Base-by-base conservation (phyloP, 176 grass and related monocot genomes). In the Luzula sylvatica region DNA sequence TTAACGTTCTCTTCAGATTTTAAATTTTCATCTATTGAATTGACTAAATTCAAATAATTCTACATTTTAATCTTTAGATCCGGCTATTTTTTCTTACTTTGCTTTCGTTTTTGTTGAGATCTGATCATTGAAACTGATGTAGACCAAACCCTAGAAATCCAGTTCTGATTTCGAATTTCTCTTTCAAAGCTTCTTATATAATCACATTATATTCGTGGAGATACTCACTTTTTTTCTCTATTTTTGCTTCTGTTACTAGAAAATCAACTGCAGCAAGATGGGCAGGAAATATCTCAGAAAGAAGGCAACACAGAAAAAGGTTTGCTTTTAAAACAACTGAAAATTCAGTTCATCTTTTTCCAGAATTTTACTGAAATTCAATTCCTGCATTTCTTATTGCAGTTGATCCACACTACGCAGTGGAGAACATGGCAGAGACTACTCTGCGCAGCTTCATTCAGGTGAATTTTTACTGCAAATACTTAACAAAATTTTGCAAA, bases 191-290 rank as follows among this genome's bases (percentile, higher is more conserved):
- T 25, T 58, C 16, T 26, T 42, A 25, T 7, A 26, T 24, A 20
- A 24, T 7, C 14, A 7, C 64, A 25, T 40, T 39, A 20, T 45
- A 42, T 43, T 44, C 4, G 18, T 64, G 15, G 14, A 13, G 15
- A 44, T 20, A 21, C 54, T 56, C 1, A 29, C 4, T 42, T 23
- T 52, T 53, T 4, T 53, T 67, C 23, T 13, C 3, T 16, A 7
- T 69, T 52, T 17, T 45, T 20, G 41, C 26, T 56, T 56, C 54
- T 30, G 20, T 69, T 46, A 46, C 55, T 14, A 69, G 38, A 20
- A 69, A 50, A 21, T 56, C 38, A 26, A 46, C 15, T 11, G 0
- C 15, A 26, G 27, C 40, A 69, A 26, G 38, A 9, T 26, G 12
- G 3, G 14, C 15, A 69, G 25, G n/a, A 18, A 19, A 26, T 15